Conservation (phyloP, 352 stramenopile genomes). For the Pythium aphanidermatum region DNA sequence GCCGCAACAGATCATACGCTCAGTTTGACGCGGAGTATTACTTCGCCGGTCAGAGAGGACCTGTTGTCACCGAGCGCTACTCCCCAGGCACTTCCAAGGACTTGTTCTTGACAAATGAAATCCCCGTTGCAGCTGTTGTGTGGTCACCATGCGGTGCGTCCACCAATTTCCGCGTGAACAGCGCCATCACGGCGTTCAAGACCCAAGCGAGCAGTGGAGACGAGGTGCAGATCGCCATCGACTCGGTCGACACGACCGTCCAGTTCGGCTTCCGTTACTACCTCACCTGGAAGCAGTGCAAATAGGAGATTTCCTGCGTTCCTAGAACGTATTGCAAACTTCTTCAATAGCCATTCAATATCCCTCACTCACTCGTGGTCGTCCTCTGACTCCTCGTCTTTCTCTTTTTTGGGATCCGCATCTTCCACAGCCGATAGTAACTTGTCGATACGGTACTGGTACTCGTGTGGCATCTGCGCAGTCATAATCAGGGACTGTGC, state of each 20-base stretch:
- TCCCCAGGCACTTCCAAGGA: slow-evolving; percentile 5
- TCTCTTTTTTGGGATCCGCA: neutral
- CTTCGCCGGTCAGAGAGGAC: slow-evolving; percentile 14
- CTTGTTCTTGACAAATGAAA: slow-evolving; percentile 10
- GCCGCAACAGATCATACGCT: neutral
- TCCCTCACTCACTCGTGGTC: neutral
- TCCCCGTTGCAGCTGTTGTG: slow-evolving; percentile 14
- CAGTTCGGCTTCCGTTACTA: too few relatives aligned
- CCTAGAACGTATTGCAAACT: too few relatives aligned
- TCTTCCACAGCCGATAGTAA: slow-evolving; percentile 1
- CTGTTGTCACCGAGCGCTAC: slow-evolving; percentile 14
- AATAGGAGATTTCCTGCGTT: too few relatives aligned
- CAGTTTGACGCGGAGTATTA: slow-evolving; percentile 23
- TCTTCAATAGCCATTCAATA: too few relatives aligned
- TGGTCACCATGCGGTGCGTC: slow-evolving; percentile 22
- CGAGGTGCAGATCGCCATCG: slow-evolving; percentile 15
- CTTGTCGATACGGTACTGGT: slow-evolving; percentile 11
- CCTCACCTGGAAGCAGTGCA: too few relatives aligned
- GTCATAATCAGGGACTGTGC: slow-evolving; percentile 2
- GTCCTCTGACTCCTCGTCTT: slow-evolving; percentile 1
- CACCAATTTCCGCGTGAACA: slow-evolving; percentile 24
- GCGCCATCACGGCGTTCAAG: slow-evolving; percentile 17
- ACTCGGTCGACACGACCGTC: too few relatives aligned
- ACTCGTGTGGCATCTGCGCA: slow-evolving; percentile 1
- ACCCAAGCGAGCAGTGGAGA: neutral